Evolutionary conservation across 2,329 filamentous ascomycete genomes (phyloP), one percentile per base, ranked within the genome.

Genomic region (Scleromitrula shiraiana): DNA sequence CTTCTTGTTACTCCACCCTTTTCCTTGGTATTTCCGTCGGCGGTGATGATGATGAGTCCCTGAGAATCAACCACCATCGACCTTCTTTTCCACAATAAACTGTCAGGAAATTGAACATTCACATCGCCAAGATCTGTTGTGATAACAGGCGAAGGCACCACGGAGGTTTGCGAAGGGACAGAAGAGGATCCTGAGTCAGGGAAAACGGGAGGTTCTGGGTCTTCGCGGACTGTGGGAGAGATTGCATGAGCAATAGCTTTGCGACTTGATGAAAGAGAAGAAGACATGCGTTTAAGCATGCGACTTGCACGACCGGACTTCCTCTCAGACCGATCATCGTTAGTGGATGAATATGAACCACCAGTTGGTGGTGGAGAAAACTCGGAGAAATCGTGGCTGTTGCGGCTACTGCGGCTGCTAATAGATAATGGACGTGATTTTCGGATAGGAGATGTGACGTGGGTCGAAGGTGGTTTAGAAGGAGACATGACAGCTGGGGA

Each of bases 101-200:
- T 95, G 63, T 97, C 91, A 0, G 93, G 93, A 64, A 98, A 96
- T 64, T 98, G 93, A 9, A 97, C 87, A 60, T 98, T 97, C 54
- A 98, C 83, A 61, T 96, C 88, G 41, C 90, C 88, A 49, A 65
- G 54, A 51, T 61, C 55, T 36, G 54, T 50, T 45, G 51, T 56
- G 19, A 33, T 27, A 12, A 37, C 26, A 19, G 44, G 27, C 45
- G 20, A 50, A 52, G 56, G 49, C 75, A 75, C 14, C 70, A 49
- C 43, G 15, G 59, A 54, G n/a, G 41, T 26, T 41, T 46, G 52
- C 12, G 53, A 52, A n/a, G 53, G 53, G 38, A 52, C 43, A 22
- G 53, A 51, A 30, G 54, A 56, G 24, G 44, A 10, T 10, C 22
- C 41, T 9, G 33, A 32, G 12, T 23, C 32, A 20, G 47, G 47